Conservation (phyloP, 768 basidiomycete genomes). For the Russula emetica region DNA sequence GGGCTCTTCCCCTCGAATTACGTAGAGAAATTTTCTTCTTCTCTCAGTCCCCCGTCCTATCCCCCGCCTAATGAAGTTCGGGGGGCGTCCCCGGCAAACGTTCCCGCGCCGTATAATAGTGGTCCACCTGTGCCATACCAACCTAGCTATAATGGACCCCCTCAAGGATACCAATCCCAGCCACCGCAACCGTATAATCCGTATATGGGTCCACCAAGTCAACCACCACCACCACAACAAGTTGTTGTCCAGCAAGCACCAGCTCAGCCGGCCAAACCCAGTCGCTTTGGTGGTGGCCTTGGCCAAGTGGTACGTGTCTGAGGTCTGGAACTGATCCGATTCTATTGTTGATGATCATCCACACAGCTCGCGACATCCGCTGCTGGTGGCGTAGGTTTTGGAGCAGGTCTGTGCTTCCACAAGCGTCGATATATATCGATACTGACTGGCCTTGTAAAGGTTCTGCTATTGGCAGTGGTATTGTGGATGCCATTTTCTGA, state of each 20-base stretch:
- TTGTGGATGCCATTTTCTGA: constrained; percentile 49
- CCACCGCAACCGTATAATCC: constrained; percentile 26
- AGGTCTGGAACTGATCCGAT: not conserved
- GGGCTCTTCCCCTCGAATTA: constrained; percentile 78
- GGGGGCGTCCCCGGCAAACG: constrained; percentile 4
- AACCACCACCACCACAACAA: constrained; percentile 28
- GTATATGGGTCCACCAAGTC: constrained; percentile 26
- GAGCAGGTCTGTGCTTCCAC: constrained; percentile 50
- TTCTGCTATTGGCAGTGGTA: constrained; percentile 49
- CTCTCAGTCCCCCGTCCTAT: constrained; percentile 28
- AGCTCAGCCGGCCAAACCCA: constrained; percentile 12
- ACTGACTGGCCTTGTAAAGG: constrained; percentile 32
- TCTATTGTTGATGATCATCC: not conserved
- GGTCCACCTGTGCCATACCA: constrained; percentile 39
- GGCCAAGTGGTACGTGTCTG: constrained; percentile 17
- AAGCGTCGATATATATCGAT: not conserved
- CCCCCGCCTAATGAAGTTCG: constrained; percentile 18
- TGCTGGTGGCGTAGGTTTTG: constrained; percentile 69
- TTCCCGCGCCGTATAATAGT: constrained; percentile 23
- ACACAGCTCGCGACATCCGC: constrained; percentile 38
- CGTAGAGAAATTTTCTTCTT: constrained; percentile 51
- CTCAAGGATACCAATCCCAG: constrained; percentile 27
- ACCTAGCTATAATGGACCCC: constrained; percentile 33
- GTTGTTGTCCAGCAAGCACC: constrained; percentile 29
- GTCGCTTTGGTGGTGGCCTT: constrained; percentile 20